Evolutionary conservation across 169 alveolate species (phyloP).

Genomic region (Cryptosporidium viatorum): DNA sequence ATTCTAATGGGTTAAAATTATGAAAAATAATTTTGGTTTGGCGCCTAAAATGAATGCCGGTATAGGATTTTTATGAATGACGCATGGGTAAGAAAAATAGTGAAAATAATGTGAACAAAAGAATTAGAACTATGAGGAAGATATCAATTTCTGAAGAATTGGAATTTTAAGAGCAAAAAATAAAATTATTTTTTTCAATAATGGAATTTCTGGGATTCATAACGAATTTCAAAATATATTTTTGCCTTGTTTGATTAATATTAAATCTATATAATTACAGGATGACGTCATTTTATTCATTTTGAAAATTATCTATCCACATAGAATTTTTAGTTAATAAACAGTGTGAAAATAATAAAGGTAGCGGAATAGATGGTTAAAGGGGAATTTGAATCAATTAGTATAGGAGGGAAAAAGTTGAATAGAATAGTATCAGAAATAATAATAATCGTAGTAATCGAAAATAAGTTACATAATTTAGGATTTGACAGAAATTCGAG

Average conservation of each 20-base stretch:
- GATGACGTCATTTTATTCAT: too few species aligned
- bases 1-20: too few species aligned
- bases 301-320: neutral
- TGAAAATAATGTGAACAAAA: too few species aligned
- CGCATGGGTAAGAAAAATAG: neutral
- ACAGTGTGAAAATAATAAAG: too few species aligned
- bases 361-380: neutral
- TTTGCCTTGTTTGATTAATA: neutral
- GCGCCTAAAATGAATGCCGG: neutral
- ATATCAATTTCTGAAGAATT: too few species aligned
- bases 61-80: neutral
- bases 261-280: neutral
- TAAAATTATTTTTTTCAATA: too few species aligned
- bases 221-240: too few species aligned
- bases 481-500: constrained; percentile 47
- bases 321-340: too few species aligned
- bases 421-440: too few species aligned
- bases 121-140: neutral
- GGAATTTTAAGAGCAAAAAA: too few species aligned
- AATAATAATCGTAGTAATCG: neutral
- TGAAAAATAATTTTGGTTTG: neutral
- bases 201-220: too few species aligned
- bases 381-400: neutral
- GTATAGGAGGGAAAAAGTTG: too few species aligned
- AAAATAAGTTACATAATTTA: neutral